A percentile compares a stretch with the other conserved stretches of the same genome.
Conservation (phyloP, 352 stramenopile species). For the Hyaloperonospora arabidopsidis region DNA sequence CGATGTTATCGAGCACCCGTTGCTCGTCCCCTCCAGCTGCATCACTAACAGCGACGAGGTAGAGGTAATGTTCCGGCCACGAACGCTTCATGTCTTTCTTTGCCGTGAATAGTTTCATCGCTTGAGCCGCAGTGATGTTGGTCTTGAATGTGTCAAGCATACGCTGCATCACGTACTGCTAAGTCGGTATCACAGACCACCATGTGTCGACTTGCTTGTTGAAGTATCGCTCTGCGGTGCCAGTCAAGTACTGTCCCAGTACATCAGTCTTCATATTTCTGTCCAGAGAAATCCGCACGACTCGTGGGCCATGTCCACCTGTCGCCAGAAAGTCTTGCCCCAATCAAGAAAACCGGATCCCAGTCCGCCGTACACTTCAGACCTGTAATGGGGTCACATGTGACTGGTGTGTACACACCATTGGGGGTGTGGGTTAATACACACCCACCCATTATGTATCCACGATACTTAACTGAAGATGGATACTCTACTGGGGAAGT, state of each 20-base stretch:
- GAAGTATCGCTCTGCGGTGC: neutral
- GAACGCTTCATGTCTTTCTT: neutral
- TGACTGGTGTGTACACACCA: no score
- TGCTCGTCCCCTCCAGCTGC: neutral
- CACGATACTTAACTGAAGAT: no score
- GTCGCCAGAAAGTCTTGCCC: neutral
- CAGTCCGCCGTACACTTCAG: constrained; percentile 1
- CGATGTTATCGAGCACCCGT: neutral
- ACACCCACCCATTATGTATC: no score
- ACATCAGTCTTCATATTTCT: neutral
- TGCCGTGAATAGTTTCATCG: neutral
- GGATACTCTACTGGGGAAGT: no score
- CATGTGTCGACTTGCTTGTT: constrained; percentile 4
- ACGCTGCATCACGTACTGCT: no score
- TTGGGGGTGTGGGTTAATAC: no score
- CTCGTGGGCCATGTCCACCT: neutral
- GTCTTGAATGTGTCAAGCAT: no score
- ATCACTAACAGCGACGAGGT: neutral
- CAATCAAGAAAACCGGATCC: neutral
- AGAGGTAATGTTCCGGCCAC: constrained; percentile 5
- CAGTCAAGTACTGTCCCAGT: neutral
- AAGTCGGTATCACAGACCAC: no score
- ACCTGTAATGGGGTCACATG: no score
- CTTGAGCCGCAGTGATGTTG: no score
- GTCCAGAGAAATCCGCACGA: neutral